Evolutionary conservation across 306 rosid species (phyloP).

Genomic region (Acmispon strigosus): DNA sequence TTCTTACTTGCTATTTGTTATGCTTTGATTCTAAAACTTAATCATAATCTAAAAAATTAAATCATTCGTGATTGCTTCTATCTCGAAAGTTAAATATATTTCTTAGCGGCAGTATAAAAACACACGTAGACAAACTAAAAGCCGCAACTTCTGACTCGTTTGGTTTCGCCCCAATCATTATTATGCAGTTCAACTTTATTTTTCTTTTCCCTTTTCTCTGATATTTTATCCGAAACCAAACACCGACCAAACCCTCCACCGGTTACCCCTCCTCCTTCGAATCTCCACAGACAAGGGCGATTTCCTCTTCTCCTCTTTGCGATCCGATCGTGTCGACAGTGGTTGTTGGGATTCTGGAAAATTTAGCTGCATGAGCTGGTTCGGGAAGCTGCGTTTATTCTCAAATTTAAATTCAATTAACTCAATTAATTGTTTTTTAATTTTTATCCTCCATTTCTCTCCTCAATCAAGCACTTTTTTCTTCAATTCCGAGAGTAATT

Average conservation of each 20-base stretch:
- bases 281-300: not conserved
- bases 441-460: slow-evolving; percentile 70
- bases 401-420: slow-evolving; percentile 68
- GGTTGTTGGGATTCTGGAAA: slow-evolving; percentile 2
- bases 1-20: too few relatives aligned
- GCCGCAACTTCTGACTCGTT: not conserved
- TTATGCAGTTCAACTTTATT: not conserved
- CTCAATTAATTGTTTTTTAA: slow-evolving; percentile 66
- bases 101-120: too few relatives aligned
- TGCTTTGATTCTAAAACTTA: too few relatives aligned
- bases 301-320: not conserved
- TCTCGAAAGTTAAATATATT: too few relatives aligned
- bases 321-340: slow-evolving; percentile 21
- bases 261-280: not conserved
- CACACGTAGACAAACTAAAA: not conserved
- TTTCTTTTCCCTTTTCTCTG: not conserved
- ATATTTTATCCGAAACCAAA: not conserved
- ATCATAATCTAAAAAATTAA: too few relatives aligned
- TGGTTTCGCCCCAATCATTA: not conserved
- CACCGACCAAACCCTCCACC: not conserved
- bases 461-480: slow-evolving; percentile 56
- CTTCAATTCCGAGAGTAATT: slow-evolving; percentile 34
- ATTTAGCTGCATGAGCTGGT: slow-evolving; percentile 95
- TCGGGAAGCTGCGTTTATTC: slow-evolving; percentile 70
- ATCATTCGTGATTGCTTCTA: too few relatives aligned